A percentile compares a stretch with the other conserved stretches of the same genome.
Conservation (phyloP, 345 rosid genomes). For the Toxicodendron radicans region DNA sequence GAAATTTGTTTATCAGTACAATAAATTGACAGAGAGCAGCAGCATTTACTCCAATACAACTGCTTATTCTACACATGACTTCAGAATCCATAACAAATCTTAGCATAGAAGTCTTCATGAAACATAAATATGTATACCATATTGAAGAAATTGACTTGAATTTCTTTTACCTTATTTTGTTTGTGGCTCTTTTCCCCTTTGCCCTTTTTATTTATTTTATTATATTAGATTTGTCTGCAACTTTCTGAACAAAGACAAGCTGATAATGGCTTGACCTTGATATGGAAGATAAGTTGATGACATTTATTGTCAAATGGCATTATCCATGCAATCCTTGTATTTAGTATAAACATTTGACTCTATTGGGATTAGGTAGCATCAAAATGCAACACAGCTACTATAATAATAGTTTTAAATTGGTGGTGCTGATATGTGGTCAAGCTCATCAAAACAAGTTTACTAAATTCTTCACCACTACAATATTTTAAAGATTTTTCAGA, state of each 20-base stretch:
- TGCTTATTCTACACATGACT: neutral
- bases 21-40: no score
- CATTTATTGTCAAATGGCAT: neutral
- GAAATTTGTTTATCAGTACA: no score
- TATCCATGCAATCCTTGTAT: neutral
- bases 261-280: neutral
- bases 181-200: neutral
- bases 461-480: neutral
- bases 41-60: neutral
- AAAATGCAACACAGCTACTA: neutral
- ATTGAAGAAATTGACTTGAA: no score
- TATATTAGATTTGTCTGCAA: neutral
- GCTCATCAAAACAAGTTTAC: no score
- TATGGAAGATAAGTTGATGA: neutral
- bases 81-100: neutral
- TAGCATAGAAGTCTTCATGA: no score
- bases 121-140: neutral
- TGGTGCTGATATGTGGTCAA: no score
- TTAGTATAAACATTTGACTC: neutral
- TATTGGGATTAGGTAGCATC: neutral
- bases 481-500: no score
- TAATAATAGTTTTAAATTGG: no score
- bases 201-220: neutral
- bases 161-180: no score
- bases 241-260: no score